Base-by-base conservation (phyloP, 2,329 filamentous ascomycete genomes). In the Fusarium drepaniforme region DNA sequence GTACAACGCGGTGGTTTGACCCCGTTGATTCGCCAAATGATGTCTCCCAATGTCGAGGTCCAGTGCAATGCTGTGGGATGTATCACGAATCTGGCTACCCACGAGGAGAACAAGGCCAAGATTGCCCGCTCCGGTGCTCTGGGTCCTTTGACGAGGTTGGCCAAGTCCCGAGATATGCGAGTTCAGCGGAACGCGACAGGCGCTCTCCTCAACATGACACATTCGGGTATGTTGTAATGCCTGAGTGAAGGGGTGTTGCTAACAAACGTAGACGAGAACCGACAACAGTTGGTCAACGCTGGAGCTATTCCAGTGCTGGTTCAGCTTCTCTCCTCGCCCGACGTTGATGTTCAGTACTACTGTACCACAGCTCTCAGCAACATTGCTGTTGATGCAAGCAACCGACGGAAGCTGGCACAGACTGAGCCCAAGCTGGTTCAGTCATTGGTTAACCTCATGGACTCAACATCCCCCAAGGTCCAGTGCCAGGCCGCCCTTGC, bases 21-120 rank as follows among this genome's bases (percentile, higher is more conserved):
- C 64, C 96, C 97, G 64, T 89, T 99, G 70, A 99, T 98, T 84
- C 93, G 94, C 76, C 97, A 99, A 85, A 99, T 99, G 97, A 95
- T 97, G 86, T 98, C 96, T 67, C 91, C 93, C 57, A 99, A 99
- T 80, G 97, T 99, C 77, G 97, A 99, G 83, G 97, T 99, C 30
- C 97, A 99, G 85, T 99, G 97, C 88, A 99, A 99, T 84, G 97
- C 97, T 51, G 97, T 99, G 71, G 97, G 97, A 62, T 99, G 97
- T 86, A 99, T 99, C 83, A 99, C 97, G 56, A 99, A 99, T 82
- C 86, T 99, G 67, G 97, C 97, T 65, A 99, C 97, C 4, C 97
- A 99, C 81, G 97, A 99, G 85, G 97, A 98, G 79, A 99, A 99
- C 87, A 99, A 99, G 86, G 96, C 97, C 68, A 98, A 97, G 86